Conservation (phyloP, 345 rosid genomes). For the Populus nigra region DNA sequence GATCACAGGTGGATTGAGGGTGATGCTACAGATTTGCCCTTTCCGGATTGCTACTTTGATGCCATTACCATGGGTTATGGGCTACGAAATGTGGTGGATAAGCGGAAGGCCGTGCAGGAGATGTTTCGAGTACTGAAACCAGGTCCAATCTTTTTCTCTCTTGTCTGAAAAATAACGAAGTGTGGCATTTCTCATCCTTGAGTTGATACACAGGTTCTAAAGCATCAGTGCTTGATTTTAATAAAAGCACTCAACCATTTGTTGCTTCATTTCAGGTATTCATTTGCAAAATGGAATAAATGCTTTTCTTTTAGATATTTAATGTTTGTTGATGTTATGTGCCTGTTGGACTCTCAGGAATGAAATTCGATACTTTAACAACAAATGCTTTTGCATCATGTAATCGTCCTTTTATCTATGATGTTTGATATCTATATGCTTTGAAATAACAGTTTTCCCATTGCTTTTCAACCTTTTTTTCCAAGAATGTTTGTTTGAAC, state of each 20-base stretch:
- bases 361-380: background rate
- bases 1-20: slow-evolving; percentile 73
- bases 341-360: background rate
- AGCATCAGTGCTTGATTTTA: slow-evolving; percentile 77
- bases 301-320: background rate
- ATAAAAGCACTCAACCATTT: slow-evolving; percentile 52
- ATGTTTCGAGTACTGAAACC: slow-evolving; percentile 71
- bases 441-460: background rate
- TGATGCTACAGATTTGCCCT: slow-evolving; percentile 73
- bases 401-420: background rate
- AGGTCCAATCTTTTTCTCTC: slow-evolving; percentile 40
- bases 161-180: background rate
- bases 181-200: slow-evolving; percentile 4
- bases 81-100: slow-evolving; percentile 70
- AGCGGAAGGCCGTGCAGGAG: slow-evolving; percentile 55
- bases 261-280: slow-evolving; percentile 66
- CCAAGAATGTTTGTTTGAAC: background rate
- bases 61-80: slow-evolving; percentile 91
- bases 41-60: slow-evolving; percentile 61
- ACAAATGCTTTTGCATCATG: background rate
- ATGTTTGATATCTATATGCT: background rate
- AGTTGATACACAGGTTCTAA: slow-evolving; percentile 51
- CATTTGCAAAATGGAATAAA: background rate
- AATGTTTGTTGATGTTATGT: background rate
- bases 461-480: background rate